phyloP scores from a whole-genome alignment of 1,139 yeast species.

The Magnusiomyces fungicola region DNA sequence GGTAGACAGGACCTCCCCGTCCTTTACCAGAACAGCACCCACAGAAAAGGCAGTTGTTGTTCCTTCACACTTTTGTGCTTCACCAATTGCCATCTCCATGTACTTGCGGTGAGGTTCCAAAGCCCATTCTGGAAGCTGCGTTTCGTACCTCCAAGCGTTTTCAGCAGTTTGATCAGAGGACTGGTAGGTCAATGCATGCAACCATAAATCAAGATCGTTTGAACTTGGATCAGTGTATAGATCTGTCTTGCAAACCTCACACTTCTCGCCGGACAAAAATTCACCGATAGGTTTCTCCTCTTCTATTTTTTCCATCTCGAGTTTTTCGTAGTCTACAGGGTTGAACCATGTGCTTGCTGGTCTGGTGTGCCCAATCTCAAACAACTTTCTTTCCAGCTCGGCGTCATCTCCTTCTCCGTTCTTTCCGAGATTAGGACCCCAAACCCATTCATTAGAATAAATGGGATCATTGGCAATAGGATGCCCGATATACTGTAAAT shows the following conservation, averaged over 20 bases:
- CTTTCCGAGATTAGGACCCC: slow-evolving; percentile 62
- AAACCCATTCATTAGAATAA: slow-evolving; percentile 57
- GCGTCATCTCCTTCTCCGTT: slow-evolving; percentile 44
- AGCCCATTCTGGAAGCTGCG: slow-evolving; percentile 88
- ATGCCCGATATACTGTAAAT: slow-evolving; percentile 74
- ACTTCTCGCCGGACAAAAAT: slow-evolving; percentile 46
- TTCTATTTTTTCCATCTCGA: slow-evolving; percentile 7
- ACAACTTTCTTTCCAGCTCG: slow-evolving; percentile 43
- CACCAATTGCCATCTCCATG: slow-evolving; percentile 57
- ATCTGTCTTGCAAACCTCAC: slow-evolving; percentile 64
- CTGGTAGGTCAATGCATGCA: slow-evolving; percentile 73
- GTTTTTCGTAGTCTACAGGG: slow-evolving; percentile 15
- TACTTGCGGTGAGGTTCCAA: slow-evolving; percentile 46
- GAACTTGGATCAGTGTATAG: slow-evolving; percentile 84
- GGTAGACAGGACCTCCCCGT: slow-evolving; percentile 57
- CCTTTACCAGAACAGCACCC: slow-evolving; percentile 76
- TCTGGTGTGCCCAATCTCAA: slow-evolving; percentile 59
- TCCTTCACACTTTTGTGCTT: slow-evolving; percentile 77
- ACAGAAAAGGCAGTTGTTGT: slow-evolving; percentile 87
- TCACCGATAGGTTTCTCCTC: slow-evolving; percentile 43
- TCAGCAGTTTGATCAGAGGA: slow-evolving; percentile 39
- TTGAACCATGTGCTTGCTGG: slow-evolving; percentile 63
- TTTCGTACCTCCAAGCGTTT: slow-evolving; percentile 65
- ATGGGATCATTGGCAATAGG: slow-evolving; percentile 96
- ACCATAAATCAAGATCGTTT: slow-evolving; percentile 77